phyloP scores from a whole-genome alignment of 1,284 basidiomycete species.

The Boletus nobilissimus region DNA sequence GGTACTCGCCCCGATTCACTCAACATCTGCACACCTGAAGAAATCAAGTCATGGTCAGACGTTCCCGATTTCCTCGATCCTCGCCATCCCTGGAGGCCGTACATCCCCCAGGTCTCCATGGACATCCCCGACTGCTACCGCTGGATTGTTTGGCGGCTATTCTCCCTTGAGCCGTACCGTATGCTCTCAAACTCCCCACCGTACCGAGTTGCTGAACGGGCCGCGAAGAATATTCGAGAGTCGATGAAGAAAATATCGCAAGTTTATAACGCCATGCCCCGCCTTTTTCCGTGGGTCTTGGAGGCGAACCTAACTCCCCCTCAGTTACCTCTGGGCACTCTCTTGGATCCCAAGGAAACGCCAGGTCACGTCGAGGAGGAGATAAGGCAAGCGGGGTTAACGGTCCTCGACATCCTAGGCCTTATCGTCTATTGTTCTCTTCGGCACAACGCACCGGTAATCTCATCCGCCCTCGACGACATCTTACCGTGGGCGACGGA shows the following conservation, averaged over 20 bases:
- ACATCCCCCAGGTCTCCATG: too few relatives aligned
- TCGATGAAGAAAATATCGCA: background rate
- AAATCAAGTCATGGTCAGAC: too few relatives aligned
- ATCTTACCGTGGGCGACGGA: background rate
- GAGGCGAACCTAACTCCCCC: background rate
- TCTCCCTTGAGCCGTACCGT: too few relatives aligned
- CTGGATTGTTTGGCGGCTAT: too few relatives aligned
- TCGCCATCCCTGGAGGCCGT: too few relatives aligned
- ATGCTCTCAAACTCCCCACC: background rate
- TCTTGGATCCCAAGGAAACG: background rate
- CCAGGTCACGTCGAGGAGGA: background rate
- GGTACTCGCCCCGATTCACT: too few relatives aligned
- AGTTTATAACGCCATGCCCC: background rate
- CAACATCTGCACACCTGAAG: too few relatives aligned
- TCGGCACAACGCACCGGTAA: background rate
- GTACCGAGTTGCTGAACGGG: background rate
- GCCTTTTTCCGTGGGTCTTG: background rate
- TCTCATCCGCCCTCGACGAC: background rate
- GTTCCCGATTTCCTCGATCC: too few relatives aligned
- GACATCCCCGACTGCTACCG: too few relatives aligned
- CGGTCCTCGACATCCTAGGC: background rate
- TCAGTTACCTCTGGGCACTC: background rate
- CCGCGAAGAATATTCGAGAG: background rate
- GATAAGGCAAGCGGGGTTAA: background rate
- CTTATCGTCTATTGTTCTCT: background rate